Evolutionary conservation across 768 basidiomycete genomes (phyloP).

Genomic region (Lactarius quietus): DNA sequence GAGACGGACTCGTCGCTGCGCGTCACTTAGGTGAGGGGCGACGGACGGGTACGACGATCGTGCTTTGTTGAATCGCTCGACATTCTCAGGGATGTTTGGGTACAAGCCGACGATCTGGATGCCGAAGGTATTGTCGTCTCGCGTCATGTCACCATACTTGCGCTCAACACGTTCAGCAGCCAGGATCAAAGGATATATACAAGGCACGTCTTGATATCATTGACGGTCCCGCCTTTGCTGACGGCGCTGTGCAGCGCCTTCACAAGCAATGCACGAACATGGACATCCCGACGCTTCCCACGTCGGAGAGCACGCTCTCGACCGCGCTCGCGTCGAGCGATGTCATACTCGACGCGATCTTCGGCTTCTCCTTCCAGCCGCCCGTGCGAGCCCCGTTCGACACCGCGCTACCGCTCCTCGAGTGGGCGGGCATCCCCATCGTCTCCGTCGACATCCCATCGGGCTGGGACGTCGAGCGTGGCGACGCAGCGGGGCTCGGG

Average conservation of each 20-base stretch:
- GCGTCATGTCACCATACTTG: background rate
- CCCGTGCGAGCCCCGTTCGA: constrained; percentile 91
- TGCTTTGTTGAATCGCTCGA: background rate
- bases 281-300: constrained; percentile 67
- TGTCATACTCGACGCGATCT: constrained; percentile 92
- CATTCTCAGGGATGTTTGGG: constrained; percentile 77
- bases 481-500: constrained; percentile 52
- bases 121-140: constrained; percentile 60
- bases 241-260: constrained; percentile 52
- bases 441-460: constrained; percentile 95
- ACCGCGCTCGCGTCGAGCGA: constrained; percentile 58
- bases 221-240: background rate
- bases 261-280: constrained; percentile 87
- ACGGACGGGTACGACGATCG: background rate
- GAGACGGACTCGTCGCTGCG: constrained; percentile 95
- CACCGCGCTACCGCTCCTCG: constrained; percentile 61
- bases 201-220: constrained; percentile 38
- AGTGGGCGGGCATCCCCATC: constrained; percentile 67
- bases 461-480: constrained; percentile 92
- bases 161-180: constrained; percentile 41
- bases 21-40: constrained; percentile 71
- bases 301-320: constrained; percentile 44
- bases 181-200: constrained; percentile 92
- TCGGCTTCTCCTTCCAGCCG: constrained; percentile 95
- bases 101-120: constrained; percentile 88